Conservation (phyloP, 345 rosid genomes). For the Hevea brasiliensis region DNA sequence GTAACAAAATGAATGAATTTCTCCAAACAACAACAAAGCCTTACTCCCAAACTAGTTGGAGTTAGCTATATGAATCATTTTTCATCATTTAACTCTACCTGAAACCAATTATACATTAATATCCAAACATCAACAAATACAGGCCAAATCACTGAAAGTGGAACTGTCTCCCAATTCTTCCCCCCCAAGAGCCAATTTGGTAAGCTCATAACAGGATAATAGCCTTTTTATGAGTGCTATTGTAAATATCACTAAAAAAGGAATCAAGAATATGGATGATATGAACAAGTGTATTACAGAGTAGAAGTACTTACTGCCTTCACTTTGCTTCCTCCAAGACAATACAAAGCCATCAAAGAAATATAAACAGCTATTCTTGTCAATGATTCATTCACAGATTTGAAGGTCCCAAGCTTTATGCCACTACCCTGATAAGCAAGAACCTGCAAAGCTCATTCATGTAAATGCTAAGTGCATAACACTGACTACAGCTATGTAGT, state of each 20-base stretch:
- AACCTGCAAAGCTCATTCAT: conserved; percentile 56
- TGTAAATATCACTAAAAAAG: neutral
- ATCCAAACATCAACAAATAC: neutral
- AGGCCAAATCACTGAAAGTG: neutral
- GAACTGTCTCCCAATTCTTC: neutral
- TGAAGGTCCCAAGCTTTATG: conserved; percentile 87
- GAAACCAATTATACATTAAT: too few relatives aligned
- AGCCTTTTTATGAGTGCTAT: neutral
- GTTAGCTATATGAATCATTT: too few relatives aligned
- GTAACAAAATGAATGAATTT: neutral
- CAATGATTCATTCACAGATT: conserved; percentile 84
- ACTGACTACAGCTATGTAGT: neutral
- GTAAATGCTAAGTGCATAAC: conserved; percentile 21
- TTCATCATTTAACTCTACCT: too few relatives aligned
- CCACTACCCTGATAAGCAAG: conserved; percentile 79
- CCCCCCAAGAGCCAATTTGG: neutral
- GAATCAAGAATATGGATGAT: neutral
- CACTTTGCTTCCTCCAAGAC: conserved; percentile 96
- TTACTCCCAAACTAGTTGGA: too few relatives aligned
- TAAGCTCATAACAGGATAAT: neutral
- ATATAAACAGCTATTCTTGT: conserved; percentile 90
- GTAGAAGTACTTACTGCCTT: conserved; percentile 68
- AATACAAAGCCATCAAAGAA: conserved; percentile 78
- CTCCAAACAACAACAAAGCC: neutral
- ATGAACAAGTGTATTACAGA: conserved; percentile 11